Evolutionary conservation across 2,329 filamentous ascomycete genomes (phyloP).

Genomic region (Tolypocladium album): DNA sequence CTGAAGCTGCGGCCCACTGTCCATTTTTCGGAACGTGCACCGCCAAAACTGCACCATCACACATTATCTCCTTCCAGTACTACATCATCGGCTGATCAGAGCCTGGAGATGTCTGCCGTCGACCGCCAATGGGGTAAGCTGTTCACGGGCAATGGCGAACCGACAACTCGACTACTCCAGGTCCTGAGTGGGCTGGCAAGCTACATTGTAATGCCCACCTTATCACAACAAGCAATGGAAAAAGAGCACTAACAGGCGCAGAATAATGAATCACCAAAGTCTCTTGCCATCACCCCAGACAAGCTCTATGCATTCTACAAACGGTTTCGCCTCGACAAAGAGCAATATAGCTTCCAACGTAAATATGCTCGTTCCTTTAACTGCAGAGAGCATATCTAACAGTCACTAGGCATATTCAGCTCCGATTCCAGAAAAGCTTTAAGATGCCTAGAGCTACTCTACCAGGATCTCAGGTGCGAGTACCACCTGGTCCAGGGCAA

Average conservation of each 20-base stretch:
- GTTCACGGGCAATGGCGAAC: slow-evolving; percentile 56
- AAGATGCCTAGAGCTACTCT: slow-evolving; percentile 34
- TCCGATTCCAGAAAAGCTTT: slow-evolving; percentile 15
- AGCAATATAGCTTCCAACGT: slow-evolving; percentile 61
- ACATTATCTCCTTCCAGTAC: slow-evolving; percentile 1
- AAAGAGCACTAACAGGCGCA: not conserved
- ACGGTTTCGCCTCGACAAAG: slow-evolving; percentile 50
- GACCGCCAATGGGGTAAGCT: slow-evolving; percentile 69
- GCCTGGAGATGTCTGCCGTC: slow-evolving; percentile 27
- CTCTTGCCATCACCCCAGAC: slow-evolving; percentile 59
- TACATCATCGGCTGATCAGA: slow-evolving; percentile 2
- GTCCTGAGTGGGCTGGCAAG: slow-evolving; percentile 64
- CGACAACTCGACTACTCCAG: slow-evolving; percentile 58
- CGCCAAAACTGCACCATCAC: slow-evolving; percentile 13
- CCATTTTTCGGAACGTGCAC: slow-evolving; percentile 18
- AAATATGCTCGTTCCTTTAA: slow-evolving; percentile 13
- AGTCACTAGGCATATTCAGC: slow-evolving; percentile 39
- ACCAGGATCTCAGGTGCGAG: slow-evolving; percentile 40
- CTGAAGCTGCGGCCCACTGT: slow-evolving; percentile 14
- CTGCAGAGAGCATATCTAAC: slow-evolving; percentile 6
- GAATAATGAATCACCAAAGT: slow-evolving; percentile 20
- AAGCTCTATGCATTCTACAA: slow-evolving; percentile 69
- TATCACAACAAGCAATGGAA: not conserved
- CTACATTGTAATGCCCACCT: slow-evolving; percentile 49
- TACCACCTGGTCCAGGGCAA: slow-evolving; percentile 53